Evolutionary conservation across 352 stramenopile genomes (phyloP).

Genomic region (Pythium sukuiense): DNA sequence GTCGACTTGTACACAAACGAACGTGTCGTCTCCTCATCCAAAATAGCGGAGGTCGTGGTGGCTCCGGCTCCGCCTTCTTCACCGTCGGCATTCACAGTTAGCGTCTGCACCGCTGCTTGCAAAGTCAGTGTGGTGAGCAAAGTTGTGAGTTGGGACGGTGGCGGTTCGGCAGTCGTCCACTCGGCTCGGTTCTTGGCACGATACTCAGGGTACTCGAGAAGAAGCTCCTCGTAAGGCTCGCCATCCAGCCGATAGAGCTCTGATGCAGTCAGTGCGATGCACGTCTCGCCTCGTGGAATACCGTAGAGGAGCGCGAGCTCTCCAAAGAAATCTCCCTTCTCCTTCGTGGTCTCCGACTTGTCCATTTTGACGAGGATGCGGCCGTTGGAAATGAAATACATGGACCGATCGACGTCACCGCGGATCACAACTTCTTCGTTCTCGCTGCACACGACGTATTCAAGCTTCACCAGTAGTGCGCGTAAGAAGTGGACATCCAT

Average conservation of each 20-base stretch:
- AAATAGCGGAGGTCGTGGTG: conserved; percentile 4
- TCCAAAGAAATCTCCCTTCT: conserved; percentile 62
- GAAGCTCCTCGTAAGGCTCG: conserved; percentile 52
- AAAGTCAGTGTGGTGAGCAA: conserved; percentile 25
- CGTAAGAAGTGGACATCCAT: conserved; percentile 65
- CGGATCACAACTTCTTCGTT: conserved; percentile 67
- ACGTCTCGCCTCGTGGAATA: conserved; percentile 63
- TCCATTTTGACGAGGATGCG: conserved; percentile 61
- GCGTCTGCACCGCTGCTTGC: conserved; percentile 8
- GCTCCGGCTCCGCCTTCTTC: neutral
- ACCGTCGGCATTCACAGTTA: neutral
- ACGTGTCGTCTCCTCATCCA: conserved; percentile 43
- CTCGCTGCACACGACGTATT: conserved; percentile 66
- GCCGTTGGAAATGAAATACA: conserved; percentile 77
- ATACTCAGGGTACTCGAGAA: conserved; percentile 74
- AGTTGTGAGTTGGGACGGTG: conserved; percentile 21
- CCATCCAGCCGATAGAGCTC: conserved; percentile 75
- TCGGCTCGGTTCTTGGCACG: conserved; percentile 46
- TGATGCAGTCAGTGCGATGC: conserved; percentile 47
- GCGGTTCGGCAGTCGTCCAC: conserved; percentile 43
- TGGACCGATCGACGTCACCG: conserved; percentile 72
- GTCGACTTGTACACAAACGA: conserved; percentile 54
- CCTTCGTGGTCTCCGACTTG: conserved; percentile 45
- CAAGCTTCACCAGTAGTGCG: conserved; percentile 49
- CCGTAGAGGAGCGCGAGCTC: conserved; percentile 60